A percentile compares a stretch with the other conserved stretches of the same genome.
phyloP scores from a whole-genome alignment of 2,329 filamentous ascomycete species.

The Cytospora leucostoma region DNA sequence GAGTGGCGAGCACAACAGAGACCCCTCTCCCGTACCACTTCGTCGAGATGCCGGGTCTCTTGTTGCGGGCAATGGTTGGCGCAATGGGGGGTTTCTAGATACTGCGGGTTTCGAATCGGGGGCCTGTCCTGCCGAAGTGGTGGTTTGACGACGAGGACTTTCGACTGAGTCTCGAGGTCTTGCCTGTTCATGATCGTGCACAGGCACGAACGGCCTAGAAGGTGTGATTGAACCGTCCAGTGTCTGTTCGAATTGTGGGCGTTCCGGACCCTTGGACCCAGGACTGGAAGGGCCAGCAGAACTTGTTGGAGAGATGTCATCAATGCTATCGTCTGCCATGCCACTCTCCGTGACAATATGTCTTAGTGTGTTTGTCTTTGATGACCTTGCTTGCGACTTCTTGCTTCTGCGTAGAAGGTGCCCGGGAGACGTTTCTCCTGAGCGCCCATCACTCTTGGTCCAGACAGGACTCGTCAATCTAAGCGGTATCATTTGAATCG shows the following conservation, averaged over 20 bases:
- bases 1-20: conserved; percentile 12
- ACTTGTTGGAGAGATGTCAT: conserved; percentile 9
- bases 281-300: background rate
- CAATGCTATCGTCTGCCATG: background rate
- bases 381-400: background rate
- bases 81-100: background rate
- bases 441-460: background rate
- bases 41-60: background rate
- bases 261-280: background rate
- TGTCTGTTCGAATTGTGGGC: background rate
- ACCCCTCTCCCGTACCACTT: background rate
- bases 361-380: background rate
- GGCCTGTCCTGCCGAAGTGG: background rate
- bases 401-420: background rate
- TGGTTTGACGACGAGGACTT: background rate
- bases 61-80: background rate
- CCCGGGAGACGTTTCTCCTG: background rate
- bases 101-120: background rate
- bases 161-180: background rate
- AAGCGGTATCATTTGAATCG: background rate
- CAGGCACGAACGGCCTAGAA: background rate
- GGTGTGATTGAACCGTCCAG: background rate
- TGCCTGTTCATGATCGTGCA: background rate
- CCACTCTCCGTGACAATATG: background rate
- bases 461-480: conserved; percentile 16